Conservation (phyloP, 1,139 yeast species). For the Tardiomyces digboiensis region DNA sequence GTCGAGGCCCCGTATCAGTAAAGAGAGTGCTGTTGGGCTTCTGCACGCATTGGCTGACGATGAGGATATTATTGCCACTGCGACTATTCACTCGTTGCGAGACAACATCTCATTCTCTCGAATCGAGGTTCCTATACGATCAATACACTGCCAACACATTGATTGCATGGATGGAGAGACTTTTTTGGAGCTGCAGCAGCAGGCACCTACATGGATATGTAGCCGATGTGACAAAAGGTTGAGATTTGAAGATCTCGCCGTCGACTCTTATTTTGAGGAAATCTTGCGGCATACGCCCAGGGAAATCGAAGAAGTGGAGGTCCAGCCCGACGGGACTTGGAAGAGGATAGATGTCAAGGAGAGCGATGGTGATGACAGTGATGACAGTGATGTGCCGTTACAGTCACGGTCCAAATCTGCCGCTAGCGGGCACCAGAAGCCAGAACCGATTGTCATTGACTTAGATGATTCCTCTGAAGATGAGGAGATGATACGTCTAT, state of each 20-base stretch:
- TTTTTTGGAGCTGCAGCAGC: constrained; percentile 30
- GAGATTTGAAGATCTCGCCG: constrained; percentile 22
- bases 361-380: constrained; percentile 9
- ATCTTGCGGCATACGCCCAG: constrained; percentile 21
- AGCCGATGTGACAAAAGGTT: constrained; percentile 31
- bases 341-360: constrained; percentile 2
- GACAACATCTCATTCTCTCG: constrained; percentile 31
- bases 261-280: constrained; percentile 29
- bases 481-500: constrained; percentile 1
- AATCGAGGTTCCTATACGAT: constrained; percentile 29
- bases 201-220: constrained; percentile 36
- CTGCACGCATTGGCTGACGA: constrained; percentile 21
- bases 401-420: constrained; percentile 20
- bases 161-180: constrained; percentile 34
- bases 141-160: constrained; percentile 30
- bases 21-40: constrained; percentile 13
- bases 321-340: constrained; percentile 32
- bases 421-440: constrained; percentile 85
- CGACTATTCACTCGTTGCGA: constrained; percentile 26
- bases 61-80: constrained; percentile 30
- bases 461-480: constrained; percentile 6
- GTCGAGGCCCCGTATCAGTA: constrained; percentile 20
- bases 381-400: constrained; percentile 5
- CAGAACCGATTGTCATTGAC: constrained; percentile 46
- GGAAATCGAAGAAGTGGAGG: constrained; percentile 24